phyloP scores from a whole-genome alignment of 306 rosid genomes.

The Vigna reflexopilosa region DNA sequence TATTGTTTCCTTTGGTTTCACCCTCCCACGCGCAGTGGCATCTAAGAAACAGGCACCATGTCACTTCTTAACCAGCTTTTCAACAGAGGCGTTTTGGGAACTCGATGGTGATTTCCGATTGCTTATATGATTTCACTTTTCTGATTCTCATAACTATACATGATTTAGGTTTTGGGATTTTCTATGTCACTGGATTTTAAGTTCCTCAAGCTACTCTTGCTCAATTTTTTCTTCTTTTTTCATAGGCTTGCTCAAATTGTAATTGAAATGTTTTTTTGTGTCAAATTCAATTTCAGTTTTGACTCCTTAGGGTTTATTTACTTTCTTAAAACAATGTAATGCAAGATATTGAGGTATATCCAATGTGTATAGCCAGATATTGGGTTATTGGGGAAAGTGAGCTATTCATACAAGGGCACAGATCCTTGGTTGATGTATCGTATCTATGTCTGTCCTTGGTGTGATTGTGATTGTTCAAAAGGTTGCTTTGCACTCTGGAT shows the following conservation, averaged over 20 bases:
- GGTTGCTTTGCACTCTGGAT: constrained; percentile 13
- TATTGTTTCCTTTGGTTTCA: neutral
- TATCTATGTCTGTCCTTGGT: neutral
- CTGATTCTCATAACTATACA: neutral
- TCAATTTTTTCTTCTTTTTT: neutral
- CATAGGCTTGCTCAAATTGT: constrained; percentile 14
- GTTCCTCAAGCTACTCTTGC: neutral
- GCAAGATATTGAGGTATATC: constrained; percentile 6
- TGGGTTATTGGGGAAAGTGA: constrained; percentile 31
- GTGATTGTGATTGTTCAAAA: constrained; percentile 18
- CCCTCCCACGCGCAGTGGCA: neutral
- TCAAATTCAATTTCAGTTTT: constrained; percentile 22
- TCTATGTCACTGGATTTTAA: constrained; percentile 4
- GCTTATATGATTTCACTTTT: constrained; percentile 8
- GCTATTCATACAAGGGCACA: constrained; percentile 13
- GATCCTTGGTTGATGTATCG: constrained; percentile 10
- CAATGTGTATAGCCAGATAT: constrained; percentile 34
- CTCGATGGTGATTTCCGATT: constrained; percentile 71
- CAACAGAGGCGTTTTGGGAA: constrained; percentile 87
- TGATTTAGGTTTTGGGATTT: constrained; percentile 24
- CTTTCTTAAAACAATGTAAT: neutral
- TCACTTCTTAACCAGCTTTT: constrained; percentile 95
- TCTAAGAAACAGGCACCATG: constrained; percentile 51
- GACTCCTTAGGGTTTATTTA: neutral
- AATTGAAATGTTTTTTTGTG: constrained; percentile 12